Evolutionary conservation across 164 flowering plant genomes (phyloP).

Genomic region (Annona cherimola): DNA sequence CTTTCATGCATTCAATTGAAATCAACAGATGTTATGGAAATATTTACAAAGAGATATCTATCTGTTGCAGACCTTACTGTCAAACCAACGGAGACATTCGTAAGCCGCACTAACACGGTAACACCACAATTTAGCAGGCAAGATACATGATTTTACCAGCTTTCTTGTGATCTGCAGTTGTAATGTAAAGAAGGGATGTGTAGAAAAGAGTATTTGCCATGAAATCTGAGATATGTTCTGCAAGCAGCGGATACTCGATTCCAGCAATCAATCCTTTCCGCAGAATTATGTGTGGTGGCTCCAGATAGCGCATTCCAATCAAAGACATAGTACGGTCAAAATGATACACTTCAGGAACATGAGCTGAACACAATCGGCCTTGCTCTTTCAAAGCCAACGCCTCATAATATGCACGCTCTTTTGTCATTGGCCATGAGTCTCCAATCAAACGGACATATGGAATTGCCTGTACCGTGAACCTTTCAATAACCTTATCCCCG

Average conservation of each 20-base stretch:
- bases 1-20: no score
- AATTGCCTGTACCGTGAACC: conserved; percentile 49
- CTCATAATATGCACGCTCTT: conserved; percentile 94
- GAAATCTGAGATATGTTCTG: conserved; percentile 75
- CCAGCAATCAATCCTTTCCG: conserved; percentile 94
- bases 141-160: conserved; percentile 37
- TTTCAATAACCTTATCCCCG: background rate
- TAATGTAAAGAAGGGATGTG: conserved; percentile 70
- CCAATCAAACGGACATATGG: conserved; percentile 92
- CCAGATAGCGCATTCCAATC: conserved; percentile 91
- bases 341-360: conserved; percentile 95
- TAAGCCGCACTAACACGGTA: no score
- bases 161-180: conserved; percentile 77
- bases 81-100: no score
- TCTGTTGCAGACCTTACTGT: no score
- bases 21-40: no score
- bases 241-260: conserved; percentile 75
- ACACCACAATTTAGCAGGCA: background rate
- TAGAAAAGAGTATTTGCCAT: conserved; percentile 81
- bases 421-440: conserved; percentile 96
- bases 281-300: conserved; percentile 91
- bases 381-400: conserved; percentile 61
- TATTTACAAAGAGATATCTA: no score
- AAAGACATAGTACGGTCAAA: conserved; percentile 82
- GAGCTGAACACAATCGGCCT: conserved; percentile 60